Base-by-base conservation (phyloP, 345 rosid species). In the Lepidium aucheri region DNA sequence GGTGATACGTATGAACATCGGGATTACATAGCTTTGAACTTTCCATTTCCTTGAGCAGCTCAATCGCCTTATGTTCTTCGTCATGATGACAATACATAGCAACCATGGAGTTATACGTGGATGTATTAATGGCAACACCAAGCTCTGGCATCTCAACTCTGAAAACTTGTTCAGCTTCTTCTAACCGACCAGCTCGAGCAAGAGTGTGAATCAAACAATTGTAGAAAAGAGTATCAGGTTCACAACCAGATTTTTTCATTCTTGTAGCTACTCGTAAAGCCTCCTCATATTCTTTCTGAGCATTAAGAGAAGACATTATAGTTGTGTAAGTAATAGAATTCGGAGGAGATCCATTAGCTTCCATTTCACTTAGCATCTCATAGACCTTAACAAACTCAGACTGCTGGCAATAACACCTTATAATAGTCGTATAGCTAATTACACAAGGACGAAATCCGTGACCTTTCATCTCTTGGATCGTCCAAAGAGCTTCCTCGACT, bases 391-490 rank as follows among this genome's bases (percentile, higher is more conserved):
- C 5, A 53, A 80, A 83, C 22, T 78, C 76, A 55, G 46, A 20
- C 15, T 63, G 79, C 53, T 67, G 69, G 49, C 95, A 89, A 54
- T 86, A 81, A 69, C 79, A 82, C 36, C 77, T 79, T 30, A 89
- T 72, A 15, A 92, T 79, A 32, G 85, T 84, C 0, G 95, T 87
- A 74, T 87, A 92, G 56, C 95, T 87, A 52, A 89, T 83, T 15
- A 84, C 90, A 72, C 85, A 84, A 36, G 91, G 95, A 12, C 35
- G 76, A 45, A 42, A 72, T 0, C 91, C 97, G 32, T 83, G 65
- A 1, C 96, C 98, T 72, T 75, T 92, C 98, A 92, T 92, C 72
- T 92, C 96, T 44, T 87, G 91, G 30, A 92, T 73, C 5, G 96
- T 84, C 96, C 98, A 92, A 3, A 74, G 79, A 43, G 96, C 98